Evolutionary conservation across 371 early-diverging fungal genomes (phyloP).

Genomic region (Circinella minor): DNA sequence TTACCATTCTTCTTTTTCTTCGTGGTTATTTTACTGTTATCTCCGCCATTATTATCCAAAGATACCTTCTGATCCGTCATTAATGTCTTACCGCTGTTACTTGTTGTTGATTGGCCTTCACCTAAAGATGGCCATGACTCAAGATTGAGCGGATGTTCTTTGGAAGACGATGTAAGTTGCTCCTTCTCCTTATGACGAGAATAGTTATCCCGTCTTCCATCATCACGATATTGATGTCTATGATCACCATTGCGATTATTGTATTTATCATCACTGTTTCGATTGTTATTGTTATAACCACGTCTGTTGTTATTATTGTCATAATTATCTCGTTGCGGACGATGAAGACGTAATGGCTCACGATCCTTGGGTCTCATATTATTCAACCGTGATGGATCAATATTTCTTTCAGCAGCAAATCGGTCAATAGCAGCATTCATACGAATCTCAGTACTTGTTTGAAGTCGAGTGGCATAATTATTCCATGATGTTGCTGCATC

Average conservation of each 20-base stretch:
- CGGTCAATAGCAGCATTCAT: conserved; percentile 8
- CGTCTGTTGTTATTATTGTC: neutral
- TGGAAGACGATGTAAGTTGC: neutral
- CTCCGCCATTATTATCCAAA: neutral
- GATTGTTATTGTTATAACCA: neutral
- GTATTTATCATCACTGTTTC: neutral
- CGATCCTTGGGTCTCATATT: conserved; percentile 11
- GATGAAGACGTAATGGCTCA: conserved; percentile 1
- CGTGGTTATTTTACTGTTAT: neutral
- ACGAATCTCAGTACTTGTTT: conserved; percentile 8
- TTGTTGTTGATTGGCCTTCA: neutral
- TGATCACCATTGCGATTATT: conserved; percentile 3
- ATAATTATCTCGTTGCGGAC: neutral
- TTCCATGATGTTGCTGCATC: conserved; percentile 16
- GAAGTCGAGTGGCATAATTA: conserved; percentile 18
- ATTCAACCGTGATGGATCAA: conserved; percentile 14
- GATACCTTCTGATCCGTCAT: neutral
- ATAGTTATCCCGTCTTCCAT: neutral
- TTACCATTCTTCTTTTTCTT: neutral
- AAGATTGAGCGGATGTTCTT: neutral
- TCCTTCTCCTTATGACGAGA: neutral
- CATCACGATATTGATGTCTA: conserved; percentile 5
- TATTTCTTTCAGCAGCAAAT: conserved; percentile 22
- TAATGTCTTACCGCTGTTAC: neutral
- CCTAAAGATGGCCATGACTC: conserved; percentile 6